These are phyloP conservation scores for Thelonectria blattea DNA, from an alignment of 2,329 filamentous ascomycete species.

Conservation along the genomic window DNA sequence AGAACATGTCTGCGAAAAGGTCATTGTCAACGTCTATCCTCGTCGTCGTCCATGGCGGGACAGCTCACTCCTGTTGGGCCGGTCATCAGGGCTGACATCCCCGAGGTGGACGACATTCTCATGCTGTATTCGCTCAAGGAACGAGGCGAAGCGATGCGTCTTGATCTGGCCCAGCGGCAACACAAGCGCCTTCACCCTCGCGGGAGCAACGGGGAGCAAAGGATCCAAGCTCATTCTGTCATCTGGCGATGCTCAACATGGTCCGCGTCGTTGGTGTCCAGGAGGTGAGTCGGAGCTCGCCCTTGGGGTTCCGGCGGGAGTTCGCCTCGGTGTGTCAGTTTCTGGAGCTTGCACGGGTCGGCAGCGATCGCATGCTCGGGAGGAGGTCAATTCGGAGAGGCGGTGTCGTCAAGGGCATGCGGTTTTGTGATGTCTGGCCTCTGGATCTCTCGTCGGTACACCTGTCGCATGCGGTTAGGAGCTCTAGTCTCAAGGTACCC, in stretches of 20 bases:
- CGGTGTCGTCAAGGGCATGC: slow-evolving; percentile 13
- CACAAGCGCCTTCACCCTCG: slow-evolving; percentile 85
- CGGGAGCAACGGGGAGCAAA: slow-evolving; percentile 88
- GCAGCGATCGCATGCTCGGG: slow-evolving; percentile 28
- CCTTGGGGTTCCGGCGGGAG: slow-evolving; percentile 24
- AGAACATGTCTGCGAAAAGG: slow-evolving; percentile 80
- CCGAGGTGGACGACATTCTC: slow-evolving; percentile 84
- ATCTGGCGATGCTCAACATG: slow-evolving; percentile 48
- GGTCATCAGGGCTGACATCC: slow-evolving; percentile 83
- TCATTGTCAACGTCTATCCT: slow-evolving; percentile 27
- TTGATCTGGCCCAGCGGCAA: slow-evolving; percentile 88
- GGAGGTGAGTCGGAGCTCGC: slow-evolving; percentile 17
- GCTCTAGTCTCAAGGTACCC: slow-evolving; percentile 29
- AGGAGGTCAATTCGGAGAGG: slow-evolving; percentile 9
- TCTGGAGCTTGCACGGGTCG: background rate
- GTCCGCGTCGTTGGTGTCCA: slow-evolving; percentile 31
- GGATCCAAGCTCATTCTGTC: slow-evolving; percentile 85
- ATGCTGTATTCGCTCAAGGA: slow-evolving; percentile 76
- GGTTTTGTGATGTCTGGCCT: slow-evolving; percentile 17
- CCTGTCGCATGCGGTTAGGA: slow-evolving; percentile 40
- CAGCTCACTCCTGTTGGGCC: slow-evolving; percentile 79
- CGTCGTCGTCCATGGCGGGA: slow-evolving; percentile 13
- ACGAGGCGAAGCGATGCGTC: slow-evolving; percentile 77
- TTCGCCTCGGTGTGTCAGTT: slow-evolving; percentile 18
- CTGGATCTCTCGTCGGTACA: slow-evolving; percentile 33